Conservation (phyloP, 257 asterid species). For the Scutellaria barbata region DNA sequence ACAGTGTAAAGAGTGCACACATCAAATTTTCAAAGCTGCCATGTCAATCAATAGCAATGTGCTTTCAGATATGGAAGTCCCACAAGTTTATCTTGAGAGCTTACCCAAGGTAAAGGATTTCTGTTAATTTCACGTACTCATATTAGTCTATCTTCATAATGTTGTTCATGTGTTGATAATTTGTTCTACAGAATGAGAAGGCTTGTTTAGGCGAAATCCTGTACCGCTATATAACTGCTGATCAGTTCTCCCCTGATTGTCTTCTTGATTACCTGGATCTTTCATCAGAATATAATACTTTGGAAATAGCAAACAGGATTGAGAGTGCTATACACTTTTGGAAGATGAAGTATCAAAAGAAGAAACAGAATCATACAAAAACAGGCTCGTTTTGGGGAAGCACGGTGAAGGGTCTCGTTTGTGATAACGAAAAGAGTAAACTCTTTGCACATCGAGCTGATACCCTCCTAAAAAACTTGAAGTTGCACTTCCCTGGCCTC, state of each 20-base stretch:
- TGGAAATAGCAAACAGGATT: conserved; percentile 79
- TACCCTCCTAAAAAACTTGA: conserved; percentile 68
- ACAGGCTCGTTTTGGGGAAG: conserved; percentile 68
- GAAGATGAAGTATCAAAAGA: conserved; percentile 67
- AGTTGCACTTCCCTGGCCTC: conserved; percentile 78
- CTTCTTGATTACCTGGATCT: conserved; percentile 76
- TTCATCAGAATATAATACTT: conserved; percentile 72
- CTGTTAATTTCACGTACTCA: not conserved
- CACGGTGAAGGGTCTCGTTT: conserved; percentile 56
- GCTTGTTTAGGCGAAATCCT: conserved; percentile 81
- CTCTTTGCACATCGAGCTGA: conserved; percentile 75
- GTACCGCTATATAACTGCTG: conserved; percentile 68
- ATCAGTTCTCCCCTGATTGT: conserved; percentile 75
- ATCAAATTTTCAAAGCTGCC: conserved; percentile 84
- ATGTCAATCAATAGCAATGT: conserved; percentile 72
- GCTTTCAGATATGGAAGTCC: conserved; percentile 82
- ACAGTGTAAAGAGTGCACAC: conserved; percentile 83
- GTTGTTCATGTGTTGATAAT: not conserved
- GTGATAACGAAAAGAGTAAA: conserved; percentile 63
- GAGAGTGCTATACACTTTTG: conserved; percentile 79
- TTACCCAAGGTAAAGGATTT: conserved; percentile 72
- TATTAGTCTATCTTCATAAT: not conserved
- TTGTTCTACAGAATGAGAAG: conserved; percentile 68
- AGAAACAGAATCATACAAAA: conserved; percentile 46
- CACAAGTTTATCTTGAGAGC: conserved; percentile 68